Evolutionary conservation across 1,284 basidiomycete species (phyloP).

Genomic region (Naganishia albida): DNA sequence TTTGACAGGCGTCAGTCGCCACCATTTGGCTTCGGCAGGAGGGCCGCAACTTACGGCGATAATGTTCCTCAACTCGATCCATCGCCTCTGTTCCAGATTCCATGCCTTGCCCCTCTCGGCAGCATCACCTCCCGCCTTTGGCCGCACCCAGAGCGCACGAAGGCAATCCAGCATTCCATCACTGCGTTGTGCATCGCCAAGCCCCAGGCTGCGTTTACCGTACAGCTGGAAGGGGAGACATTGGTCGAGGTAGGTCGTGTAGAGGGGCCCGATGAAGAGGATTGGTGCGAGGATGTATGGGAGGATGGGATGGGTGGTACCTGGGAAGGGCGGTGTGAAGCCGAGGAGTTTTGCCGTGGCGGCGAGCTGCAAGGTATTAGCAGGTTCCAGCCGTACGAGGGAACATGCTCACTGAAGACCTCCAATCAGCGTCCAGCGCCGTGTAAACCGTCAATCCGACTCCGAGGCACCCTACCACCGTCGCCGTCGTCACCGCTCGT

Average conservation of each 20-base stretch:
- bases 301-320: constrained; percentile 36
- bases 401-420: constrained; percentile 13
- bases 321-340: constrained; percentile 36
- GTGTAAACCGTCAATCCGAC: constrained; percentile 41
- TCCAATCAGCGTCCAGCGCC: constrained; percentile 10
- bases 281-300: constrained; percentile 72
- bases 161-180: constrained; percentile 51
- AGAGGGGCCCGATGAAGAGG: constrained; percentile 83
- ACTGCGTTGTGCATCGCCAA: constrained; percentile 54
- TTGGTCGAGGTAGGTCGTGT: constrained; percentile 61
- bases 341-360: constrained; percentile 27
- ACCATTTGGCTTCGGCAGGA: not conserved
- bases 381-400: not conserved
- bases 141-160: constrained; percentile 27
- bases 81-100: constrained; percentile 30
- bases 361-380: constrained; percentile 4
- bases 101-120: not conserved
- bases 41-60: constrained; percentile 64
- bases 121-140: constrained; percentile 3
- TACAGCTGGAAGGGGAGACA: constrained; percentile 65
- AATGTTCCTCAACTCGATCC: constrained; percentile 67
- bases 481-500: constrained; percentile 47
- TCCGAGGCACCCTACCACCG: constrained; percentile 41
- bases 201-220: constrained; percentile 23
- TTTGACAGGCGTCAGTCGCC: constrained; percentile 45